Evolutionary conservation across 1,284 basidiomycete genomes (phyloP).

Genomic region (Ceratobasidium sp.): DNA sequence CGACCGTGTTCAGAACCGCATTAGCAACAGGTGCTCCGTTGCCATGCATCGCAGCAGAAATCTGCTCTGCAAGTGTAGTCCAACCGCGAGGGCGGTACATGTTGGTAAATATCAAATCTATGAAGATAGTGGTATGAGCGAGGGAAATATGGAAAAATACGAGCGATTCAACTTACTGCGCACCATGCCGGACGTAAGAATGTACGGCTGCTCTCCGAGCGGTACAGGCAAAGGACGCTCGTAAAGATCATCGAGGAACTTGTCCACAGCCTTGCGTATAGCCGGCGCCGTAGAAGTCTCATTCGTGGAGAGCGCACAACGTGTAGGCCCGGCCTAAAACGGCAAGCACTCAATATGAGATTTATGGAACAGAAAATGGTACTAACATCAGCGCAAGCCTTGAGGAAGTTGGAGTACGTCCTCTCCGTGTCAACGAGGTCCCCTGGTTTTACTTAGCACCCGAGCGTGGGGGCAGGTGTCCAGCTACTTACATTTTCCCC

Average conservation of each 20-base stretch:
- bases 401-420: conserved; percentile 50
- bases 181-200: conserved; percentile 50
- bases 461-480: background rate
- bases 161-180: conserved; percentile 38
- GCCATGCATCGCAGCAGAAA: conserved; percentile 49
- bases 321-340: conserved; percentile 50
- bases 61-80: conserved; percentile 47
- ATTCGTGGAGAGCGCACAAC: conserved; percentile 50
- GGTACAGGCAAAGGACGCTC: conserved; percentile 50
- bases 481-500: conserved; percentile 48
- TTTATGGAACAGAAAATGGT: background rate
- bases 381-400: conserved; percentile 49
- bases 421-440: conserved; percentile 51
- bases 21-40: conserved; percentile 49
- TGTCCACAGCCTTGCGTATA: conserved; percentile 48
- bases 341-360: background rate
- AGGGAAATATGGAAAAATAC: background rate
- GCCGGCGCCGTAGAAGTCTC: conserved; percentile 45
- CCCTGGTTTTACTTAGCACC: conserved; percentile 31
- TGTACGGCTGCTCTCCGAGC: conserved; percentile 49
- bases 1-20: conserved; percentile 46
- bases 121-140: background rate
- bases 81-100: conserved; percentile 51
- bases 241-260: conserved; percentile 48
- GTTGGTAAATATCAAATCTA: conserved; percentile 48